Evolutionary conservation across 2,329 filamentous ascomycete genomes (phyloP).

Genomic region (Cyphellophora attinorum): DNA sequence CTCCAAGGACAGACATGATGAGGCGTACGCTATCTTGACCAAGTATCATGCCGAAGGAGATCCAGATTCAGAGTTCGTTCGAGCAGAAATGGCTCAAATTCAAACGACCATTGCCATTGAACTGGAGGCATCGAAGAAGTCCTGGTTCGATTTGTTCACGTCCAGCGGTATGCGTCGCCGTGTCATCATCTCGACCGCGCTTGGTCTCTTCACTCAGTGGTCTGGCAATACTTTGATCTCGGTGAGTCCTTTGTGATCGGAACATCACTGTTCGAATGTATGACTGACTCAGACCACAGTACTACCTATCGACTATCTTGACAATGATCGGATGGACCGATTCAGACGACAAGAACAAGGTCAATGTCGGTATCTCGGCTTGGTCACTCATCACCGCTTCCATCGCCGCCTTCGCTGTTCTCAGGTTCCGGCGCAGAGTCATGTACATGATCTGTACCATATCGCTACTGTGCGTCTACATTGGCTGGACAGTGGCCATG

Average conservation of each 20-base stretch:
- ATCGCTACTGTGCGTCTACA: constrained; percentile 44
- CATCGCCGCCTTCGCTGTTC: constrained; percentile 29
- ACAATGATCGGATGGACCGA: constrained; percentile 29
- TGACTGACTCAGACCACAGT: too few relatives aligned
- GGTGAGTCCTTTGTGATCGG: too few relatives aligned
- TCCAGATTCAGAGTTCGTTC: constrained; percentile 40
- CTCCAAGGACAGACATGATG: constrained; percentile 17
- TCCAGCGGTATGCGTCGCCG: constrained; percentile 24
- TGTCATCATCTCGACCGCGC: constrained; percentile 21
- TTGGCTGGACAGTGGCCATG: constrained; percentile 45
- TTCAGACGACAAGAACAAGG: constrained; percentile 27
- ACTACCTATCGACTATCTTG: constrained; percentile 23
- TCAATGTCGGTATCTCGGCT: constrained; percentile 29
- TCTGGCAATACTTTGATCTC: constrained; percentile 29
- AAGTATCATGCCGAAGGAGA: constrained; percentile 46
- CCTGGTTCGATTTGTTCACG: constrained; percentile 22
- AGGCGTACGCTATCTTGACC: constrained; percentile 22
- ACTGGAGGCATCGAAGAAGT: constrained; percentile 36
- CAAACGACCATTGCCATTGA: constrained; percentile 47
- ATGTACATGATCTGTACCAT: constrained; percentile 41
- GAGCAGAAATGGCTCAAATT: constrained; percentile 53
- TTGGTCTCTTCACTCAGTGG: constrained; percentile 30
- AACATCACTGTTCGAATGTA: too few relatives aligned
- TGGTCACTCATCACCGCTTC: constrained; percentile 32
- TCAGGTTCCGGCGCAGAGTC: constrained; percentile 31